Conservation (phyloP, 176 grass and related monocot genomes). For the Rhipidocladum racemiflorum region DNA sequence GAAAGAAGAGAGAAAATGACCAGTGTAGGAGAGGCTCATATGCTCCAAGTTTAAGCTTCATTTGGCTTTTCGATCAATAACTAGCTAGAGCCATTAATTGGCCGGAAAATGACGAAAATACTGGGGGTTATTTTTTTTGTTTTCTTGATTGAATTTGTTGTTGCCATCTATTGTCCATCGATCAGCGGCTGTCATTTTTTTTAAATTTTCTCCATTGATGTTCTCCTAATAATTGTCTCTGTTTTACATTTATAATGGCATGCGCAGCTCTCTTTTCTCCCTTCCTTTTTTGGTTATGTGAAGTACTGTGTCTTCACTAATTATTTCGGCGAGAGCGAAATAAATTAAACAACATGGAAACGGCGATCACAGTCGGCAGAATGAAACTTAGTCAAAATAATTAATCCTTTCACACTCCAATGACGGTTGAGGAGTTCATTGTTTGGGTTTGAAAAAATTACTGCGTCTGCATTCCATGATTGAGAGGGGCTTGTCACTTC, state of each 20-base stretch:
- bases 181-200: neutral
- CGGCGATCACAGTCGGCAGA: neutral
- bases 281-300: neutral
- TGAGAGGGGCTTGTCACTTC: neutral
- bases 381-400: neutral
- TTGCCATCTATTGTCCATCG: neutral
- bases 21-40: neutral
- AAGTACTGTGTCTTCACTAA: neutral
- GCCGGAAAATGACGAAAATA: neutral
- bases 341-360: neutral
- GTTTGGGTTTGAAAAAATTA: neutral
- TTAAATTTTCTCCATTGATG: neutral
- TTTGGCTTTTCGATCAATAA: neutral
- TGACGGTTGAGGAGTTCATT: neutral
- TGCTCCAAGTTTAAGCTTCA: neutral
- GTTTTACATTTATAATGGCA: neutral
- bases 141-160: neutral
- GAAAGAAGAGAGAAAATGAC: neutral
- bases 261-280: neutral
- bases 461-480: neutral
- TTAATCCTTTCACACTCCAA: neutral
- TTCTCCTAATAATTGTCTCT: neutral
- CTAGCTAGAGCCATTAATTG: neutral
- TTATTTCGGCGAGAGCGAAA: neutral
- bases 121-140: neutral